Base-by-base conservation (phyloP, 1,284 basidiomycete species). In the Porogramme epimiltina region DNA sequence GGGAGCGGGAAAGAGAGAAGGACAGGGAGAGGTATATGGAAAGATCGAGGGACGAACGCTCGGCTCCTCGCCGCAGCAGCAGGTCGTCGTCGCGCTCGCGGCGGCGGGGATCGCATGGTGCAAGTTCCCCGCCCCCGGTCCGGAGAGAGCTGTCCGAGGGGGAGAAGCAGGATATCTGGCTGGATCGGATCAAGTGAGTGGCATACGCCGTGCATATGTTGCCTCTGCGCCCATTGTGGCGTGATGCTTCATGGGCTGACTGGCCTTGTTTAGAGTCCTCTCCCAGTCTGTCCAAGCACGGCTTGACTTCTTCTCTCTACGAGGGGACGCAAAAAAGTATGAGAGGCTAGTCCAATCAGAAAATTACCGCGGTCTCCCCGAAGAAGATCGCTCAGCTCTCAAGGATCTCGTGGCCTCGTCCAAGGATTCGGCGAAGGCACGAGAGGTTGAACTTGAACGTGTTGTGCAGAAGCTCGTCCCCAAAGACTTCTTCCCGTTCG, bases 401-500 rank as follows among this genome's bases (percentile, higher is more conserved):
- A 45, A 60, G 6, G 47, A 59, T 6, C 58, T 68, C 28, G 58
- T 70, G n/a, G 47, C 56, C 3, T 51, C 60, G 4, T 54, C 69
- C 9, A 61, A 68, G 33, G 37, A 58, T 3, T 58, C 53, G 24
- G 52, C 52, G 25, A 64, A 65, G 3, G 63, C 58, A 2, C 69
- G 66, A 52, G 66, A 66, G 47, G 56, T 57, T 5, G 61, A 62
- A 13, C 55, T 73, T 13, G 66, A 67, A n/a, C 48, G 49, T 2
- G 36, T 59, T 3, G 46, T 73, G 16, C 53, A 49, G 10, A 58
- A 57, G 10, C 63, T 79, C 24, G 59, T 67, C 18, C 71, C 72
- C 9, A 53, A 64, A 5, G 66, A 73, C 26, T 74, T 70, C 58
- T 78, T 76, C 74, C 74, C 74, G 1, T 56, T 69, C n/a, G 49